Evolutionary conservation across 2,329 filamentous ascomycete species (phyloP), one percentile per base, ranked within the genome.

Genomic region (Nemania serpens): DNA sequence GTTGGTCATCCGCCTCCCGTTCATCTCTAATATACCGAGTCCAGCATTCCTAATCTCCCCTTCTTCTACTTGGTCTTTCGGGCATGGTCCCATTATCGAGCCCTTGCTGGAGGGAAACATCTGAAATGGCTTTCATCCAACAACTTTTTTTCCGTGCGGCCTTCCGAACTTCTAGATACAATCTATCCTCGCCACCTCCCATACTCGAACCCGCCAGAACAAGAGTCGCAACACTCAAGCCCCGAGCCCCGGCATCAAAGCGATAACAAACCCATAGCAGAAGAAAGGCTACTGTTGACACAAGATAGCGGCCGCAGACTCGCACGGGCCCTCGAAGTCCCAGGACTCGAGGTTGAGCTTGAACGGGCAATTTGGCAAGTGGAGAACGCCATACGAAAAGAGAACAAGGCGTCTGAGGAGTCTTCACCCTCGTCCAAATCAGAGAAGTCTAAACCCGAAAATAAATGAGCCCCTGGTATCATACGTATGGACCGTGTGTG

Each of bases 61-160:
- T 98, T 98, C 81, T 98, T 98, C 81, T 99, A 98, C 75, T 84
- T 98, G 42, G 86, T 86, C 17, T 99, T 96, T 79, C 86, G 95
- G 66, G 90, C 92, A 25, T 98, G 91, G 89, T 96, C 91, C 18
- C 92, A 97, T 76, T 96, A 91, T 87, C 86, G 89, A 78, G 95
- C 95, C 55, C 79, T 96, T 55, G 85, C 87, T 39, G 95, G 95
- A 56, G 93, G 92, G 18, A 90, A 87, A 70, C 91, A 98, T 74
- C 79, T 98, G 36, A 86, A 94, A 67, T 95, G 91, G 75, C 84
- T 99, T 12, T 76, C 94, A 42, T 79, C 90, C 59, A 88, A 93
- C 66, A 86, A 89, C 49, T 83, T 95, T 29, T 79, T 96, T 41
- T 82, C 80, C 2, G 80, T 86, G 0, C 80, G 82, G 13, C 88